Evolutionary conservation across 805 yeast genomes (phyloP), one percentile per base, ranked within the genome.

Genomic region (Priceomyces fermenticarens): DNA sequence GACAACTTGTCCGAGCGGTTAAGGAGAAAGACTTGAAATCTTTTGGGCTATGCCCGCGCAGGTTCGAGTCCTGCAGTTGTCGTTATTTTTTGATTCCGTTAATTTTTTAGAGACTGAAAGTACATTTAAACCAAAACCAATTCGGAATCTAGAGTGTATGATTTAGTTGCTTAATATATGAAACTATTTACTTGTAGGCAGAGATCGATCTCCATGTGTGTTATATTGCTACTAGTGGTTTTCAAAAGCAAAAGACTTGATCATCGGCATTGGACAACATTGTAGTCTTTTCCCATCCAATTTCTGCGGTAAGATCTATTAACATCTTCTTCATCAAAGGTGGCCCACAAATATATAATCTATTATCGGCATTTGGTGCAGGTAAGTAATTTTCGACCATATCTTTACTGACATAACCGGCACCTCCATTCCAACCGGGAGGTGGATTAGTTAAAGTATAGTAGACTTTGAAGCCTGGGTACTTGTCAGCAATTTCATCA

Each of bases 261-360:
- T 75, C 79, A 33, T 67, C 67, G n/a, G 76, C 72, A 32, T 63
- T 60, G 6, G 77, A 70, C 42, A 68, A 68, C 65, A 70, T 61
- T 28, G 63, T 55, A 13, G 76, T 73, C 49, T 65, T 63, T 14
- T 65, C 71, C 79, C 88, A 85, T 1, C 91, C 90, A 42, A 83
- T 62, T 30, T 77, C 80, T 34, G 67, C 66, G 11, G 87, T 71
- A 38, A 71, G 67, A 30, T 70, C 67, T 8, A 77, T 58, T 45
- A 82, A 70, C 29, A 59, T 54, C 46, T 70, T 72, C 53, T 80
- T 82, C 86, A 86, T 77, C 32, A 71, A 82, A 48, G 78, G 77
- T 14, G 90, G 90, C 10, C 95, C 95, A 65, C 90, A 85, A 30
- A 85, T 71, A 43, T 84, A 72, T 29, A 86, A 70, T 49, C 81